Evolutionary conservation across 164 flowering plant species (phyloP).

Genomic region (Houttuynia cordata): DNA sequence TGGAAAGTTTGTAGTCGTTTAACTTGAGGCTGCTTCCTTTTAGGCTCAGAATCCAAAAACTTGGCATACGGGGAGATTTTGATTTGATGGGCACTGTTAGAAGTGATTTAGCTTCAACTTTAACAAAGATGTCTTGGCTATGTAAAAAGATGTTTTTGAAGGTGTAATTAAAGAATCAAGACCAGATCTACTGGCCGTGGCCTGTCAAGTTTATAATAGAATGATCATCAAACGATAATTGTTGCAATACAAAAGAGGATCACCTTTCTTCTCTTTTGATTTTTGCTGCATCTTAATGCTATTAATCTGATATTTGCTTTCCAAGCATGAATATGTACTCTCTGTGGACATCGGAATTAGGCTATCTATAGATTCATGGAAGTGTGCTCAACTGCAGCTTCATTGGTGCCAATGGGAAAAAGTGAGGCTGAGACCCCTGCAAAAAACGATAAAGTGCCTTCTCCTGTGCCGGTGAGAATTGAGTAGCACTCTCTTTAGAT

Average conservation of each 20-base stretch:
- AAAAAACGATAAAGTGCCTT: slow-evolving; percentile 49
- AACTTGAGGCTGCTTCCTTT: too few relatives aligned
- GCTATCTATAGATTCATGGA: background rate
- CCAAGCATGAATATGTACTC: background rate
- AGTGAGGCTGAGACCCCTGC: slow-evolving; percentile 48
- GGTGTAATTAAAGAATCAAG: too few relatives aligned
- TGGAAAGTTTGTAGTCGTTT: too few relatives aligned
- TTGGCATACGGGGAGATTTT: too few relatives aligned
- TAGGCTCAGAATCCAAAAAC: too few relatives aligned
- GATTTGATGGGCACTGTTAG: too few relatives aligned
- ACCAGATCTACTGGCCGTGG: background rate
- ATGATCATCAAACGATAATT: too few relatives aligned
- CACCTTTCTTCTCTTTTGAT: background rate
- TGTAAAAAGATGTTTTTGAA: too few relatives aligned
- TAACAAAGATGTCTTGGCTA: too few relatives aligned
- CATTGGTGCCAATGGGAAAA: slow-evolving; percentile 45
- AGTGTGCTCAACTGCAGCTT: background rate
- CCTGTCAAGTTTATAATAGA: too few relatives aligned
- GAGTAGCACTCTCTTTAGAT: background rate
- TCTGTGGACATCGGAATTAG: background rate
- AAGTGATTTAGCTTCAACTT: too few relatives aligned
- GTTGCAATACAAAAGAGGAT: background rate
- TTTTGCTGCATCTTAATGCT: slow-evolving; percentile 1
- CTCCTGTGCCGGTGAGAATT: slow-evolving; percentile 43
- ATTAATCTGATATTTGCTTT: slow-evolving; percentile 5